Evolutionary conservation across 139 green algal species (phyloP).

Genomic region (Ulvella scutata): DNA sequence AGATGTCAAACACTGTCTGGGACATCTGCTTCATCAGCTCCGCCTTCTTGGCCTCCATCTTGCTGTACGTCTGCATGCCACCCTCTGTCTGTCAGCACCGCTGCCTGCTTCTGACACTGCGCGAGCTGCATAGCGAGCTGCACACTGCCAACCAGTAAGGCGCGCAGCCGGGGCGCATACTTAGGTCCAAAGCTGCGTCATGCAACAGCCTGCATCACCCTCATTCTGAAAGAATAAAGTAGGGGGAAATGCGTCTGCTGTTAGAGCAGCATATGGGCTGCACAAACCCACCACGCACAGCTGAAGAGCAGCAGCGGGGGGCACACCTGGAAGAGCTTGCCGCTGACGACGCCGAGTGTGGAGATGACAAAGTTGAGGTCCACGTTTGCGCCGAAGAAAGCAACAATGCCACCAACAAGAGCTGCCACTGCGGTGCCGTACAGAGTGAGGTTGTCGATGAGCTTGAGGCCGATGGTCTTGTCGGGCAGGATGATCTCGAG

Average conservation of each 20-base stretch:
- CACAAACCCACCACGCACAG: neutral
- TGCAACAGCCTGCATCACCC: no score
- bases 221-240: no score
- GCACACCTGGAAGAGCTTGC: constrained; percentile 3
- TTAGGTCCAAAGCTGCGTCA: no score
- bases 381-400: neutral
- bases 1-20: constrained; percentile 3
- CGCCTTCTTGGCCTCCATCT: constrained; percentile 2
- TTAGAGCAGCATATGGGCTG: neutral
- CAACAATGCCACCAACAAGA: neutral
- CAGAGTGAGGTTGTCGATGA: constrained; percentile 8
- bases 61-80: neutral
- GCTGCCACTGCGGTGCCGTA: neutral
- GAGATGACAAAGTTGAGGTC: neutral
- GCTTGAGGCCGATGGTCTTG: constrained; percentile 36
- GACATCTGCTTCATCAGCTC: constrained; percentile 3
- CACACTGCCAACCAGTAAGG: no score
- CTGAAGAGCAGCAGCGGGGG: neutral
- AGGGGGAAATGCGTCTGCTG: no score
- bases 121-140: no score
- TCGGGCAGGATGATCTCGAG: constrained; percentile 67
- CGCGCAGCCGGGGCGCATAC: no score
- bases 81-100: neutral
- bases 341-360: neutral
- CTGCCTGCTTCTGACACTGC: neutral